Evolutionary conservation across 2,329 filamentous ascomycete genomes (phyloP), one percentile per base, ranked within the genome.

Genomic region (Plenodomus biglobosus): DNA sequence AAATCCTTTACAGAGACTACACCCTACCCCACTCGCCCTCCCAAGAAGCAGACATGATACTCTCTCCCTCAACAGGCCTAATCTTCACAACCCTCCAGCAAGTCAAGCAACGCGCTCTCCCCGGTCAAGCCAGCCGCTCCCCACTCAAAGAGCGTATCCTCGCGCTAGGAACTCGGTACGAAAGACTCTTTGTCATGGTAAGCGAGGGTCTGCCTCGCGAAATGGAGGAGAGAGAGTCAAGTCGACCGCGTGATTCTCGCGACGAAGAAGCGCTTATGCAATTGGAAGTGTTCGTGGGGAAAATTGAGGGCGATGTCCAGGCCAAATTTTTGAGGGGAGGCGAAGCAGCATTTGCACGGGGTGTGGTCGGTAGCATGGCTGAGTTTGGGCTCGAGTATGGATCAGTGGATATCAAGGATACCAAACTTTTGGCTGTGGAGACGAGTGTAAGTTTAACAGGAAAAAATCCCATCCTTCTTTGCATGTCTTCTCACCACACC

Each of bases 61-160:
- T 92, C 4, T 88, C 88, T 0, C 84, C 88, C 0, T 77, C 76
- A 0, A 83, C 81, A 0, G 90, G 88, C 0, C 73, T 95, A 2
- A 69, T 95, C 1, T 64, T 88, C 17, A 88, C 88, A 1, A 88
- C 82, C 0, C 73, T 92, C 4, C 82, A 92, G 52, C 84, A 86
- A 55, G 78, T 87, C 20, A 86, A 85, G 37, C 92, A 96, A 61
- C 82, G 79, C 40, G 77, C 86, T 2, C 75, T 91, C 0, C 88
- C 89, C 0, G 85, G 85, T 0, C 79, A 83, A 43, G 56, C 51
- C 2, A 57, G 64, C 4, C 44, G 42, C 11, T 63, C 62, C 0
- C 54, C 46, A 1, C 47, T 90, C 13, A 78, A 80, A 32, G 77
- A 83, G 42, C 77, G 79, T 2, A 73, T 92, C 8, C 64, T 71